Evolutionary conservation across 2,329 filamentous ascomycete species (phyloP), one percentile per base, ranked within the genome.

Genomic region (Verticillium klebahnii): DNA sequence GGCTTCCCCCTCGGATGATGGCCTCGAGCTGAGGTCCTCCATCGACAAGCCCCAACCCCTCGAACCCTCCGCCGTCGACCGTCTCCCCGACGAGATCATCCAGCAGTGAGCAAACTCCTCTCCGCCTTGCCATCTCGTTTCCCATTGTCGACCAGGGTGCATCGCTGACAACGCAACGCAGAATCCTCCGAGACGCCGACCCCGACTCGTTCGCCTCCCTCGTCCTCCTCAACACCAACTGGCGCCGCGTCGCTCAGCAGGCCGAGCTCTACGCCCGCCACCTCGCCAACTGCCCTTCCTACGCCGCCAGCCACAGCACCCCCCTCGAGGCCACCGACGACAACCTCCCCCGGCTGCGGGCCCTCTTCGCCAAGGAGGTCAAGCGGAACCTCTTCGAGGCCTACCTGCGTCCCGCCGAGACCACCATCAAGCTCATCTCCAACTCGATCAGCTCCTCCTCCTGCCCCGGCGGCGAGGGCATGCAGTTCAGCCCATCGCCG

Each of bases 401-500:
- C 39, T 93, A 91, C 71, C 73, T 92, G 59, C 85, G 89, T 19
- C 91, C 91, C 4, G 83, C 76, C 63, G 82, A 85, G 69, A 93
- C 89, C 6, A 80, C 91, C 55, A 84, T 96, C 69, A 93, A 90
- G 71, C 80, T 97, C 59, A 87, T 96, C 14, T 95, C 91, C 40
- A 92, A 89, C 58, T 93, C 90, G 6, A 91, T 91, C 67, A 94
- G 90, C 71, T 93, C 91, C 1, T 92, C 90, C 1, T 92, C 92
- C 25, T 89, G 89, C 64, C 92, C 92, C 1, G 89, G 90, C 37
- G 91, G 91, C 36, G 92, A 96, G 73, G 91, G 91, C 56, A 91
- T 96, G 77, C 90, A 92, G 60, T 96, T 96, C 73, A 87, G 85
- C 65, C 86, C 92, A 63, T 96, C 92, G 2, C 87, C 91, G 6